A percentile compares a stretch with the other conserved stretches of the same genome.
These are phyloP conservation scores for Beauveria caledonica DNA, from an alignment of 2,329 filamentous ascomycete species.

Conservation along the genomic window DNA sequence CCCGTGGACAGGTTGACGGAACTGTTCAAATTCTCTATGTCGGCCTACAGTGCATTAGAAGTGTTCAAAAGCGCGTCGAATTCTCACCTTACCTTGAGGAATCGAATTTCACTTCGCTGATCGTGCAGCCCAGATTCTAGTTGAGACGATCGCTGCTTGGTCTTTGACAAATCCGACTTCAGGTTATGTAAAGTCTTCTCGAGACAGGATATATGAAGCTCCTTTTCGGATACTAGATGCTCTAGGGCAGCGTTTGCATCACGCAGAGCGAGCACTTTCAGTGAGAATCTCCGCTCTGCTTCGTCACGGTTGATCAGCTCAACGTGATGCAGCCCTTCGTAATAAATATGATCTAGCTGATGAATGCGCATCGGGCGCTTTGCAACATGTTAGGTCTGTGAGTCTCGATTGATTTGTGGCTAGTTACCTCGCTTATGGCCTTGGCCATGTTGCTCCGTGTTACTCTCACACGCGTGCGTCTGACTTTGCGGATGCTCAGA, in stretches of 20 bases:
- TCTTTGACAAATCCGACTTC: slow-evolving; percentile 33
- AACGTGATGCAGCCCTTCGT: slow-evolving; percentile 54
- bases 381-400: not conserved
- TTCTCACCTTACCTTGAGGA: slow-evolving; percentile 34
- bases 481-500: not conserved
- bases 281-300: slow-evolving; percentile 58
- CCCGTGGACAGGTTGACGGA: slow-evolving; percentile 63
- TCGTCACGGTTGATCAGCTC: slow-evolving; percentile 68
- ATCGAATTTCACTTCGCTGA: slow-evolving; percentile 40
- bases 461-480: not conserved
- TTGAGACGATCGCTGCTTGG: slow-evolving; percentile 32
- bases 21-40: slow-evolving; percentile 60
- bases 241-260: slow-evolving; percentile 56
- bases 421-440: slow-evolving; percentile 6
- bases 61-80: not conserved
- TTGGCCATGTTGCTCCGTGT: slow-evolving; percentile 9
- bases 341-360: slow-evolving; percentile 62
- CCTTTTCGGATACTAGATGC: not conserved
- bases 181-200: slow-evolving; percentile 14
- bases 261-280: slow-evolving; percentile 62
- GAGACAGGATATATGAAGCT: not conserved
- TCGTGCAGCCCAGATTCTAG: slow-evolving; percentile 41
- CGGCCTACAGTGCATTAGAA: slow-evolving; percentile 42
- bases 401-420: not conserved
- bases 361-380: slow-evolving; percentile 40